Evolutionary conservation across 2,329 filamentous ascomycete species (phyloP).

Genomic region (Fusarium chuoi): DNA sequence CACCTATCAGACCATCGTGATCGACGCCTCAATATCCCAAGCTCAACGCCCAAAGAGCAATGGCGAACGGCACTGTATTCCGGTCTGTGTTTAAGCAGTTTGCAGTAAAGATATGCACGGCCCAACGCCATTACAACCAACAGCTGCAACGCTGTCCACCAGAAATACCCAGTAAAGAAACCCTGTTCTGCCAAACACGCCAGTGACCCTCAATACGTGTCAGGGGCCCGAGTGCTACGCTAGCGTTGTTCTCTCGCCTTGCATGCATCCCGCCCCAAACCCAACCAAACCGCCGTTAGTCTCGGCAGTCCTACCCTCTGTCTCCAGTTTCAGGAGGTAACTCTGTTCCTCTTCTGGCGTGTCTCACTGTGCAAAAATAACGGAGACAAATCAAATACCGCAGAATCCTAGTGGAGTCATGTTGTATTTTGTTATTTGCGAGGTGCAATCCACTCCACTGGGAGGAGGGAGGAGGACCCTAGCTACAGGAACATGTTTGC

Average conservation of each 20-base stretch:
- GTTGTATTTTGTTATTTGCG: slow-evolving; percentile 17
- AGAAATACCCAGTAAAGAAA: background rate
- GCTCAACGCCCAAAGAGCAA: background rate
- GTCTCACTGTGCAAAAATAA: background rate
- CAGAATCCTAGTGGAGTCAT: slow-evolving; percentile 3
- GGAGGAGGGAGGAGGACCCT: background rate
- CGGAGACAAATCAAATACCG: background rate
- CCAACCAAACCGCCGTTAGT: slow-evolving; percentile 1
- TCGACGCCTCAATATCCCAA: background rate
- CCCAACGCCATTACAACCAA: background rate
- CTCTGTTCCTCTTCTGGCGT: background rate
- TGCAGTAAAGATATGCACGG: slow-evolving; percentile 14
- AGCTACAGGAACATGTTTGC: background rate
- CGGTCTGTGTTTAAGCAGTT: slow-evolving; percentile 5
- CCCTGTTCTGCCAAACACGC: slow-evolving; percentile 1
- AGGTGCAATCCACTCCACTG: background rate
- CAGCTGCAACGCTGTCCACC: background rate
- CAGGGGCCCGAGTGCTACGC: background rate
- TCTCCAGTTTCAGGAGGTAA: slow-evolving; percentile 1
- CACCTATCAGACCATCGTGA: background rate
- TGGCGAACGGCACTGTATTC: background rate
- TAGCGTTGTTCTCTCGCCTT: slow-evolving; percentile 25
- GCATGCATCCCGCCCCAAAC: background rate
- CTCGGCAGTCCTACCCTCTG: background rate
- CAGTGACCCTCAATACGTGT: background rate